These are phyloP conservation scores for Adansonia grandidieri DNA, from an alignment of 441 rosid genomes.

Conservation along the genomic window DNA sequence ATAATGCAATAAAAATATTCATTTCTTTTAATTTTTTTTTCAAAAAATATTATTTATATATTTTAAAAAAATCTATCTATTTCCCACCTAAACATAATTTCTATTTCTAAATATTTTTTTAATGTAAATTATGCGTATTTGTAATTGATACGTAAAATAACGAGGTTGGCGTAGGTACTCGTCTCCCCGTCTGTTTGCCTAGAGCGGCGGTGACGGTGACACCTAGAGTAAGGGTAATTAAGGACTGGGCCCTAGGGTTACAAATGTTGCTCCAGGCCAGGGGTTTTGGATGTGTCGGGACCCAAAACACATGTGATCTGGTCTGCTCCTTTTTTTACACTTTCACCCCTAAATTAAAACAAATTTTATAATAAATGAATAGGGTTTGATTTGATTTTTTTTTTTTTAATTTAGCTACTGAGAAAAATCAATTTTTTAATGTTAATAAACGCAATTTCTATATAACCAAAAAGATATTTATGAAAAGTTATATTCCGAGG, in stretches of 20 bases:
- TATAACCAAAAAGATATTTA: no score
- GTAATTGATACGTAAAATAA: neutral
- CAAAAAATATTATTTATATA: no score
- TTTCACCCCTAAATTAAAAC: neutral
- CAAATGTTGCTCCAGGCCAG: neutral
- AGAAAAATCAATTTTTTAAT: neutral
- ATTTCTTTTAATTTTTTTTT: no score
- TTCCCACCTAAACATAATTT: no score
- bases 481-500: neutral
- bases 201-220: neutral
- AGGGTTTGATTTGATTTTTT: neutral
- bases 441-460: neutral
- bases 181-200: neutral
- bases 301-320: conserved; percentile 7
- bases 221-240: neutral
- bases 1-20: no score
- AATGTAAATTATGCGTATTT: neutral
- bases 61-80: no score
- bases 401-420: neutral
- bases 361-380: neutral
- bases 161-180: neutral
- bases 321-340: neutral
- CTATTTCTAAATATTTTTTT: no score
- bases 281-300: neutral
- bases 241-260: neutral